These are phyloP conservation scores for Tubosaeta brunneosetosa DNA, from an alignment of 768 basidiomycete species.

Conservation along the genomic window DNA sequence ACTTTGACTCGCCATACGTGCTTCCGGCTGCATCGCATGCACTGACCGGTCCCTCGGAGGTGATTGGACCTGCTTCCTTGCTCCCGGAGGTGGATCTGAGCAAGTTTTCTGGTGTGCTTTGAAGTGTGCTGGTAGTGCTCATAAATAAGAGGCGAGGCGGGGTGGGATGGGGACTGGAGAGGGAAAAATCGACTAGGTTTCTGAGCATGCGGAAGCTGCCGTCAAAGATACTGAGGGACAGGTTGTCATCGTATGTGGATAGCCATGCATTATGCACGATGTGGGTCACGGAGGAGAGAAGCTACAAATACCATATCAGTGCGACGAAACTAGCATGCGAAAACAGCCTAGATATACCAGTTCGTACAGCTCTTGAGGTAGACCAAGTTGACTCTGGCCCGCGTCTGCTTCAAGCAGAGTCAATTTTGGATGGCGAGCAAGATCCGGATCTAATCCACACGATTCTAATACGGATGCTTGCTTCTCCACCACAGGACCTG, in stretches of 20 bases:
- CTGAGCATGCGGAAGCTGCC: constrained; percentile 15
- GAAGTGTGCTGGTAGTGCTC: constrained; percentile 21
- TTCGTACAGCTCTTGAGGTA: constrained; percentile 21
- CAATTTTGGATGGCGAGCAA: constrained; percentile 27
- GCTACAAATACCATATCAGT: constrained; percentile 1
- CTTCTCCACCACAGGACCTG: constrained; percentile 16
- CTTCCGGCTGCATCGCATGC: constrained; percentile 12
- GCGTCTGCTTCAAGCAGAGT: constrained; percentile 25
- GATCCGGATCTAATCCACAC: constrained; percentile 28
- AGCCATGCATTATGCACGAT: constrained; percentile 35
- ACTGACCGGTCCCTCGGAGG: neutral
- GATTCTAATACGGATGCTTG: constrained; percentile 27
- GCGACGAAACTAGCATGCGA: neutral
- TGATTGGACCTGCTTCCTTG: neutral
- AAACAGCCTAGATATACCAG: neutral
- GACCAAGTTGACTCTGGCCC: constrained; percentile 17
- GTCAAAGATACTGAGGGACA: neutral
- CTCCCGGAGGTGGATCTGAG: neutral
- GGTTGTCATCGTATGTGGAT: neutral
- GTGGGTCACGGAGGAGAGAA: constrained; percentile 28
- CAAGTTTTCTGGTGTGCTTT: neutral
- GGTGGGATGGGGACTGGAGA: constrained; percentile 24
- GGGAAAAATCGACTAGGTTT: constrained; percentile 34
- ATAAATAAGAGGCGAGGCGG: constrained; percentile 33
- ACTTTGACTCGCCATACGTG: constrained; percentile 17